Evolutionary conservation across 768 basidiomycete species (phyloP), one percentile per base, ranked within the genome.

Genomic region (Dioszegia aurantiaca): DNA sequence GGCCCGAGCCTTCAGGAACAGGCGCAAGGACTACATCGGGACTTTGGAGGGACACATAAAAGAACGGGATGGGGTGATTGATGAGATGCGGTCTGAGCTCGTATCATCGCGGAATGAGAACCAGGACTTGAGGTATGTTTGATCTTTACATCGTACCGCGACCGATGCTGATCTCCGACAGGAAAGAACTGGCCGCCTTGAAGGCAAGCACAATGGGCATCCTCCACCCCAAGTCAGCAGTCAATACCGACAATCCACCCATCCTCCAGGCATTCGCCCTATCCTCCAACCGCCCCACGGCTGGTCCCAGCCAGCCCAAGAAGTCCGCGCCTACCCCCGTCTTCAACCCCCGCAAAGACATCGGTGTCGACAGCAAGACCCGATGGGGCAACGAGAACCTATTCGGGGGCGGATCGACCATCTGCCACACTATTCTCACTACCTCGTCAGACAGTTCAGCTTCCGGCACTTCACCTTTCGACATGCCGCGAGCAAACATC

Each of bases 21-120:
- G 94, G 36, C 81, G 92, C 76, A 98, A 97, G 80, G 93, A 97
- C 76, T 97, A 99, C 75, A 95, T 98, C 61, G 83, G 87, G 9
- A 91, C 90, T 0, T 86, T 99, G 53, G 95, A 99, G 74, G 86
- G 85, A 55, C 90, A 94, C 74, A 89, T 98, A 69, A 87, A 88
- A 14, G 90, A 93, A 72, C 85, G 94, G 26, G 94, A 99, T 79
- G 81, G 84, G 19, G 83, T 98, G 60, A 87, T 99, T 63, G 87
- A 89, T 62, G 87, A 87, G 30, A 89, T 93, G 76, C 85, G 88
- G 49, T 80, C 84, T 14, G 90, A 97, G 73, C 83, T 95, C 19
- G 88, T 88, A 36, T 83, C 83, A 0, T 85, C 85, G 23, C 83
- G 83, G 72, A 84, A 83, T 1, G 92, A 97, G 79, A 94, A 94